Conservation (phyloP, 2,329 filamentous ascomycete genomes). For the Calonectria hongkongensis region DNA sequence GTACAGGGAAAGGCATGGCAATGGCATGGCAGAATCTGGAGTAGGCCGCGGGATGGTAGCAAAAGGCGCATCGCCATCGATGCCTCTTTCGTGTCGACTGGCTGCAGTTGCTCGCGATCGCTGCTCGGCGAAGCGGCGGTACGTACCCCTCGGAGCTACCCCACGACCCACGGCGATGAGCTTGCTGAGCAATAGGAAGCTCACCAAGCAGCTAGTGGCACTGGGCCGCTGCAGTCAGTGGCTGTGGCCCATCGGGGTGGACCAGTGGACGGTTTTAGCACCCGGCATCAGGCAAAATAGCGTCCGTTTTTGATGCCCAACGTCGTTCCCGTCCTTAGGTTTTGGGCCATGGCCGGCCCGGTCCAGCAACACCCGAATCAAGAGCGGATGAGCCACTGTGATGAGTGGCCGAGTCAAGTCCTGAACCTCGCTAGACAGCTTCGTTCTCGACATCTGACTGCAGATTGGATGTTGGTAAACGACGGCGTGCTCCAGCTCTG, state of each 20-base stretch:
- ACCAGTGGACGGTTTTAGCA: slow-evolving; percentile 46
- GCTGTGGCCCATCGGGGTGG: slow-evolving; percentile 38
- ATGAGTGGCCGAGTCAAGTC: slow-evolving; percentile 36
- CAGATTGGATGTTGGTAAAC: slow-evolving; percentile 8
- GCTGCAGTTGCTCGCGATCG: slow-evolving; percentile 35
- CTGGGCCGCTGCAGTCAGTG: slow-evolving; percentile 52
- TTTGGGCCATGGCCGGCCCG: slow-evolving; percentile 52
- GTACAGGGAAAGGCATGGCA: slow-evolving; percentile 33
- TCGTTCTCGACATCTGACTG: slow-evolving; percentile 27
- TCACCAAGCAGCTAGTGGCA: slow-evolving; percentile 50
- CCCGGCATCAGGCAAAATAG: slow-evolving; percentile 46
- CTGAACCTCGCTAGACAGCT: slow-evolving; percentile 26
- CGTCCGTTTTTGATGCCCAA: slow-evolving; percentile 56
- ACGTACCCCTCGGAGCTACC: slow-evolving; percentile 44
- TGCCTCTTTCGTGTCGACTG: slow-evolving; percentile 35
- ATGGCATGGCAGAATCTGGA: slow-evolving; percentile 38
- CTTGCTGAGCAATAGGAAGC: slow-evolving; percentile 54
- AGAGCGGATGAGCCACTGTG: slow-evolving; percentile 43
- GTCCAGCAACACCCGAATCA: slow-evolving; percentile 52
- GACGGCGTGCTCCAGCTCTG: slow-evolving; percentile 30
- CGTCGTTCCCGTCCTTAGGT: slow-evolving; percentile 47
- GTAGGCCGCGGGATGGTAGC: slow-evolving; percentile 35
- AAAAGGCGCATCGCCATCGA: slow-evolving; percentile 35
- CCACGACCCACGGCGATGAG: slow-evolving; percentile 46
- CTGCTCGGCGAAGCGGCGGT: slow-evolving; percentile 40